phyloP scores from a whole-genome alignment of 164 flowering plant genomes.

The Vitis rupestris region DNA sequence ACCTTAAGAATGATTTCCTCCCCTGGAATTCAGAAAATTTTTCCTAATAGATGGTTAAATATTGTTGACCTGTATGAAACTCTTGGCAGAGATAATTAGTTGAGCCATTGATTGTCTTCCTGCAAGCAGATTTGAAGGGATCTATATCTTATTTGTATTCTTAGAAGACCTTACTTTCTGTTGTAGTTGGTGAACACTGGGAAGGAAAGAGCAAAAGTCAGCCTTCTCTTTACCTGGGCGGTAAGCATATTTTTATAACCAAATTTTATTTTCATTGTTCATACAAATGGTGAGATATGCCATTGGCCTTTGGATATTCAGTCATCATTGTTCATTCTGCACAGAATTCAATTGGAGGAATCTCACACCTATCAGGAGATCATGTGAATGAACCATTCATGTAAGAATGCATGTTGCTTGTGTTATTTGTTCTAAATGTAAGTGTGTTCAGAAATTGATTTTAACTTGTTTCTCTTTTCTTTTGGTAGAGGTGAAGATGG shows the following conservation, averaged over 20 bases:
- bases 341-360: constrained; percentile 95
- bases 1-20: no score
- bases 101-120: no score
- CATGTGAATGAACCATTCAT: constrained; percentile 89
- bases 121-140: no score
- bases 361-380: constrained; percentile 76
- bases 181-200: constrained; percentile 90
- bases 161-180: constrained; percentile 5
- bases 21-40: no score
- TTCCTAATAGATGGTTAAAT: no score
- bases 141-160: not conserved
- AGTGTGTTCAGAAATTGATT: not conserved
- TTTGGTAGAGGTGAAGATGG: constrained; percentile 77
- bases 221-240: constrained; percentile 96
- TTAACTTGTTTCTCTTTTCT: constrained; percentile 12
- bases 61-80: no score
- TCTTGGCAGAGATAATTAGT: no score
- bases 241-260: constrained; percentile 38
- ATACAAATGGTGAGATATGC: not conserved
- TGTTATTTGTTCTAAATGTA: not conserved
- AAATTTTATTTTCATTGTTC: not conserved
- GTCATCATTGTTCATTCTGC: constrained; percentile 9
- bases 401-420: constrained; percentile 39
- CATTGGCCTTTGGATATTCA: constrained; percentile 5
- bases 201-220: constrained; percentile 86